Evolutionary conservation across 1,284 basidiomycete species (phyloP), one percentile per base, ranked within the genome.

Genomic region (Lentinus polychrous): DNA sequence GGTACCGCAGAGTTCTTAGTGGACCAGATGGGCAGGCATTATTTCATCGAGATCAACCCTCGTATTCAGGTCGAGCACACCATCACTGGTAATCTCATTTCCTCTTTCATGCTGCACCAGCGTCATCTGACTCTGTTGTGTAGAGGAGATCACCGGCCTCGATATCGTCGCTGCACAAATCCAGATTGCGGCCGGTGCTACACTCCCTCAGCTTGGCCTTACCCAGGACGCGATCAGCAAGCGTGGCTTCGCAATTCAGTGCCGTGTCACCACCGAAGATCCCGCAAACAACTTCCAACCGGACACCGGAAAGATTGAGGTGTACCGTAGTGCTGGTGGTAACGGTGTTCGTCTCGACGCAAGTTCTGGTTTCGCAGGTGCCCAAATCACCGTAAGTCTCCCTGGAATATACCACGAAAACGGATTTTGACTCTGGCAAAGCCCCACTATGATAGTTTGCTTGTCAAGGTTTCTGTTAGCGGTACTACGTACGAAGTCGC

Each of bases 31-130:
- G 91, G 88, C 61, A 80, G 94, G 56, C 92, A 96, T 71, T 97
- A 98, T 72, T 98, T 99, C 72, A 98, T 99, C 64, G 95, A 99
- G 69, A 97, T 94, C 61, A 96, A 95, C 70, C 92, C 94, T 40
- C 92, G 94, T 74, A 96, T 97, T 61, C 94, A 98, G 69, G 94
- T 98, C 69, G 94, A 97, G 67, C 94, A 98, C 72, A 98, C 95
- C 39, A 94, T 94, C 65, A 94, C 92, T 55, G 91, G 90, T 89
- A 55, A 50, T 78, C 64, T 4, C 20, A 4, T 32, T 51, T 3
- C 24, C 49, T 43, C 49, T 41, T 35, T 46, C 27, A 46, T 22
- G 20, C 44, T 52, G 35, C 43, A n/a, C 36, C 36, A n/a, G n/a
- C 52, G 48, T 38, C 41, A 23, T 42, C 46, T 45, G 12, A 46